Evolutionary conservation across 768 basidiomycete genomes (phyloP), one percentile per base, ranked within the genome.

Genomic region (Gymnopilus junonius): DNA sequence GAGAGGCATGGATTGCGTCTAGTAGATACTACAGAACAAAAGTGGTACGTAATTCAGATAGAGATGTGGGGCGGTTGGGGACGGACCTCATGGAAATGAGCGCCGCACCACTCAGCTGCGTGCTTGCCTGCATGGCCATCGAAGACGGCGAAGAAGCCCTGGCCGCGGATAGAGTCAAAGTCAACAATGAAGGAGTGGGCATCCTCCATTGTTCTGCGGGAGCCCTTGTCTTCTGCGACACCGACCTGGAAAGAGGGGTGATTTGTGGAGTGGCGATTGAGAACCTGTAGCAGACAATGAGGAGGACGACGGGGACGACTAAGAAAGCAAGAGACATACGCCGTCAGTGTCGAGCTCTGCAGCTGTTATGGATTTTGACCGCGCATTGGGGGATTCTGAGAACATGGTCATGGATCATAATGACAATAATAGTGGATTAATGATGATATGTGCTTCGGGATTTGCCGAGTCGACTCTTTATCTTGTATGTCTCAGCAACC

Each of bases 101-200:
- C 82, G 43, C 97, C 97, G 76, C 97, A 99, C 96, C 97, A 99
- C 75, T 99, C 97, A 27, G 97, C 97, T 34, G 97, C 96, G 70
- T 98, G 94, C 75, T 97, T 99, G 17, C 97, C 97, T 1, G 97
- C 97, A 74, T 99, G 97, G 2, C 97, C 97, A 70, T 99, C 97
- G 70, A 99, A 99, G 46, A 99, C 88, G 6, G 97, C 97, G 74
- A 97, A 99, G 82, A 97, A 99, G 8, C 96, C 97, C 74, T 99
- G 97, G 0, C 97, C 97, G 45, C 91, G 87, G 20, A 99, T 82
- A 35, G 88, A 87, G 37, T 88, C 95, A 74, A 93, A 99, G 74
- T 99, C 96, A 65, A 96, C 92, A 62, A 99, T 89, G 71, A 98
- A 97, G 23, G 95, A 94, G 75, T 99, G 95, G 7, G 94, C 88